Evolutionary conservation across 495 filamentous ascomycete species (phyloP).

Genomic region (Tuber indicum): DNA sequence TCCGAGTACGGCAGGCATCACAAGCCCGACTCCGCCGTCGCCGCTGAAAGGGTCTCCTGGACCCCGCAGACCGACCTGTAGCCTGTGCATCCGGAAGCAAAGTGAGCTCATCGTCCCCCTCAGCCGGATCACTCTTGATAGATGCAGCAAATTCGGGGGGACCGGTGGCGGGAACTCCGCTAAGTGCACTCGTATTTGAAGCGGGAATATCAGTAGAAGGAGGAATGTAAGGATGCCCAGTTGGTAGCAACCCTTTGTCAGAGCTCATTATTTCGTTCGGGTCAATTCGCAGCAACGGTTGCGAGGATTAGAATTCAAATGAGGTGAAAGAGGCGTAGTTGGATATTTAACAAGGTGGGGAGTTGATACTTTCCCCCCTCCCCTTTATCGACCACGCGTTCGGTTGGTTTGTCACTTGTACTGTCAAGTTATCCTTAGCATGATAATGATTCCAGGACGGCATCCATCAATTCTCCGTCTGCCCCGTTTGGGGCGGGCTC

Average conservation of each 20-base stretch:
- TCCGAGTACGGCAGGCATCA: conserved; percentile 40
- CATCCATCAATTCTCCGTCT: background rate
- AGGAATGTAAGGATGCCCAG: conserved; percentile 5
- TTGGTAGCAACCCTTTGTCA: background rate
- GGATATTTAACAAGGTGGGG: background rate
- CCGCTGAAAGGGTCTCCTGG: conserved; percentile 39
- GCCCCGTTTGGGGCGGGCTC: background rate
- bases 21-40: conserved; percentile 41
- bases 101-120: conserved; percentile 23
- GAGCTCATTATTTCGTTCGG: background rate
- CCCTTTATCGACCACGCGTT: background rate
- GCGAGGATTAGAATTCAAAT: background rate
- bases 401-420: background rate
- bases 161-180: background rate
- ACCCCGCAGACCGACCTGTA: conserved; percentile 32
- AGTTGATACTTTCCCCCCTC: background rate
- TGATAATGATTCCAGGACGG: background rate
- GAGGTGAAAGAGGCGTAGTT: background rate
- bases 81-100: conserved; percentile 36
- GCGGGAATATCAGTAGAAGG: background rate
- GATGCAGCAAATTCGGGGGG: background rate
- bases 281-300: background rate
- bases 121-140: background rate
- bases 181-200: background rate
- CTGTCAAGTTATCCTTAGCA: background rate